A percentile compares a stretch with the other conserved stretches of the same genome.
Evolutionary conservation across 768 basidiomycete genomes (phyloP).

Genomic region (Hypholoma sublateritium): DNA sequence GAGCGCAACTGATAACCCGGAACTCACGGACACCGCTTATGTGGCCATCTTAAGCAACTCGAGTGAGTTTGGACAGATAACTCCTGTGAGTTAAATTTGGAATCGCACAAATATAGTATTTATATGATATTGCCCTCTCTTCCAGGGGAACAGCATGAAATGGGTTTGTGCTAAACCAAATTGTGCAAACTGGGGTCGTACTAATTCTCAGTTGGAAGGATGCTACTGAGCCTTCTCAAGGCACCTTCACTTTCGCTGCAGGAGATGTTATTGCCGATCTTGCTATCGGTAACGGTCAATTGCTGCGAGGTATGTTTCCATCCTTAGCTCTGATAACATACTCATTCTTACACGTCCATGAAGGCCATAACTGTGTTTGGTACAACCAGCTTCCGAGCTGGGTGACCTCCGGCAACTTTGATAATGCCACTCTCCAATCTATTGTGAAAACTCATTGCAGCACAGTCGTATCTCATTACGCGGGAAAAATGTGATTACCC

Average conservation of each 20-base stretch:
- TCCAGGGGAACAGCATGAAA: slow-evolving; percentile 50
- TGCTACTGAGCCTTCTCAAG: slow-evolving; percentile 49
- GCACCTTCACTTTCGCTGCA: slow-evolving; percentile 43
- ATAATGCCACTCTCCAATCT: slow-evolving; percentile 38
- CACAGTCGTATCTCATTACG: slow-evolving; percentile 52
- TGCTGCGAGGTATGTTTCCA: slow-evolving; percentile 37
- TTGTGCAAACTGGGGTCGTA: not conserved
- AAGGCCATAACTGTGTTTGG: slow-evolving; percentile 48
- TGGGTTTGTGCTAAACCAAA: slow-evolving; percentile 37
- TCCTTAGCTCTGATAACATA: not conserved
- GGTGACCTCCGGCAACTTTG: slow-evolving; percentile 44
- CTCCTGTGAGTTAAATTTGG: slow-evolving; percentile 29
- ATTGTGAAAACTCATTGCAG: slow-evolving; percentile 49
- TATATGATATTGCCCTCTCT: not conserved
- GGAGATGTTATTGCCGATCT: slow-evolving; percentile 46
- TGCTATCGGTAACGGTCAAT: slow-evolving; percentile 44
- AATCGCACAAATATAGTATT: not conserved
- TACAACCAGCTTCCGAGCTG: slow-evolving; percentile 52
- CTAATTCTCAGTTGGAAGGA: slow-evolving; percentile 31
- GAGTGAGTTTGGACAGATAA: slow-evolving; percentile 43
- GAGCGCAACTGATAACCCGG: slow-evolving; percentile 47
- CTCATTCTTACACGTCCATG: not conserved
- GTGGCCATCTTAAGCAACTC: slow-evolving; percentile 36
- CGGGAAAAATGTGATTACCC: slow-evolving; percentile 43
- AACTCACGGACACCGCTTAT: slow-evolving; percentile 43